Percentiles rank a stretch among this genome's conserved stretches.
These are phyloP conservation scores for Solanum sparsipilum DNA, from an alignment of 257 asterid species.

Conservation along the genomic window DNA sequence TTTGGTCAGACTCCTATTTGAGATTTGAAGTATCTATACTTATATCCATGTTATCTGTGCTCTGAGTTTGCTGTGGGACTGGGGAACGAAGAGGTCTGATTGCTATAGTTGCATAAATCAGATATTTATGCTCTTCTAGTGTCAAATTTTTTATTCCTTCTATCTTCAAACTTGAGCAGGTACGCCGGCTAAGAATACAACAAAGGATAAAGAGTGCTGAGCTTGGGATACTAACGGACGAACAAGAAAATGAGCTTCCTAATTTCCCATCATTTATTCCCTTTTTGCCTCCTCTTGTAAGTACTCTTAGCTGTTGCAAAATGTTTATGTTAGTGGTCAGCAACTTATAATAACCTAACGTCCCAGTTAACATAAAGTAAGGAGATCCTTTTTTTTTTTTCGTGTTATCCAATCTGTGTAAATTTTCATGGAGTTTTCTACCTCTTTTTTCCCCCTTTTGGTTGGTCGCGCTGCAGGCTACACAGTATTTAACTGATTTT, in stretches of 20 bases:
- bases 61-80: not conserved
- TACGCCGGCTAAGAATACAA: constrained; percentile 89
- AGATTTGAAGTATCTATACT: not conserved
- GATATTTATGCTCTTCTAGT: not conserved
- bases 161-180: constrained; percentile 37
- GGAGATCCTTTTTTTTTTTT: not conserved
- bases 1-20: not conserved
- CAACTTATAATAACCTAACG: not conserved
- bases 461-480: not conserved
- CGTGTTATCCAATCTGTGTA: not conserved
- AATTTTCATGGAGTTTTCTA: not conserved
- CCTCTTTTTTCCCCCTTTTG: not conserved
- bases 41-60: not conserved
- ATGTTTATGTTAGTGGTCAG: not conserved
- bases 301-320: not conserved
- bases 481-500: not conserved
- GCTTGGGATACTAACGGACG: constrained; percentile 63
- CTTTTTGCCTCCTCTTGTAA: constrained; percentile 91
- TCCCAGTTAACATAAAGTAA: not conserved
- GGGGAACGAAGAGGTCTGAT: not conserved
- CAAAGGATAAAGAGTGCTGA: constrained; percentile 66
- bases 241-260: constrained; percentile 76
- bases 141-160: not conserved
- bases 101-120: not conserved
- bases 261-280: constrained; percentile 92